Evolutionary conservation across 129 eudicot species (phyloP).

Genomic region (Gnaphalium uliginosum): DNA sequence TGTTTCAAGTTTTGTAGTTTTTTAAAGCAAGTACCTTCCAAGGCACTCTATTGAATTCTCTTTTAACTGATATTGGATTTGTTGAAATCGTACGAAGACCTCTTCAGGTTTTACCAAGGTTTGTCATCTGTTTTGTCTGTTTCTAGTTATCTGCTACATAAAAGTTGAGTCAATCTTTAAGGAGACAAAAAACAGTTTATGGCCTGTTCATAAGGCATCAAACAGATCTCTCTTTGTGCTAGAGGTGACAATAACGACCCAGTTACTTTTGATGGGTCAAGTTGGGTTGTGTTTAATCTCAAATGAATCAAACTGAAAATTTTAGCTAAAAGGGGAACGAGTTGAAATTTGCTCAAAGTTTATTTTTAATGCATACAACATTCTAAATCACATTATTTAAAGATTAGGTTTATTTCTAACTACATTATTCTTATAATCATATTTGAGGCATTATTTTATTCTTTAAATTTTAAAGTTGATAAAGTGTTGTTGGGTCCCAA

Average conservation of each 20-base stretch:
- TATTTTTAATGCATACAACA: neutral
- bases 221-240: constrained; percentile 17
- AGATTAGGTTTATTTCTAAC: neutral
- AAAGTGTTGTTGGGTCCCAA: neutral
- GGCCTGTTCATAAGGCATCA: neutral
- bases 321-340: neutral
- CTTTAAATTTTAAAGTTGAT: too few species aligned
- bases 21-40: constrained; percentile 15
- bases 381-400: too few species aligned
- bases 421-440: neutral
- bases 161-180: neutral
- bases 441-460: too few species aligned
- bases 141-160: constrained; percentile 16
- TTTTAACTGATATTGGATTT: neutral
- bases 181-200: neutral
- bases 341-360: neutral
- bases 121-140: constrained; percentile 32
- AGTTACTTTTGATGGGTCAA: neutral
- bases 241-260: neutral
- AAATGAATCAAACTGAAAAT: neutral
- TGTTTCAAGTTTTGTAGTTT: neutral
- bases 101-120: constrained; percentile 6
- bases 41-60: constrained; percentile 30
- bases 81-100: constrained; percentile 20
- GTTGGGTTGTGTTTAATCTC: neutral